Evolutionary conservation across 768 basidiomycete genomes (phyloP), one percentile per base, ranked within the genome.

Genomic region (Rhizopogon roseolus): DNA sequence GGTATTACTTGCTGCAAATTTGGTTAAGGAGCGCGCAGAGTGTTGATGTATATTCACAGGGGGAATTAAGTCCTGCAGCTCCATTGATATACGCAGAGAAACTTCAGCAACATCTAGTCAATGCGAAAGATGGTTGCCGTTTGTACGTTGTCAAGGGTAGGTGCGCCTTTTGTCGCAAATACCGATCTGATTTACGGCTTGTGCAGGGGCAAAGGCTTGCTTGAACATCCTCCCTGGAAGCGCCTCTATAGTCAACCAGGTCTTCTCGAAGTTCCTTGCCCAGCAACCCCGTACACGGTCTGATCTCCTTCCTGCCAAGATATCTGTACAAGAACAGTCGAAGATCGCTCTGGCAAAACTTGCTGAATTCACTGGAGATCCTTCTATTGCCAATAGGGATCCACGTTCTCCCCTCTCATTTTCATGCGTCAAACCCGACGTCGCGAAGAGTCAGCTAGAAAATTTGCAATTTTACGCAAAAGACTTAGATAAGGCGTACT

Each of bases 351-450:
- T 91, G 6, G 66, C 60, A 8, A 75, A 68, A 46, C 73, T 89
- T 36, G 76, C 82, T 9, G 75, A 80, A 29, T 67, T 86, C n/a
- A 72, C 70, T 14, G 70, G 66, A 16, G 74, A 80, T 58, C 65
- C 75, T 11, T 65, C 67, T 22, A 76, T 85, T 36, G 72, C 73
- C 9, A 63, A 69, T 10, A 77, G 81, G 27, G 76, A 85, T 60
- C 82, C 86, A 10, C 54, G 62, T n/a, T 87, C 81, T 5, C 72
- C 82, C 1, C 70, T 90, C 48, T 88, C 86, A 6, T 90, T 90
- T 61, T 86, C 79, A 10, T 82, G 82, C 58, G 73, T 86, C 32
- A 58, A 83, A 0, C 71, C 71, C 8, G 81, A 84, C 5, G 68
- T 79, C 7, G 65, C 78, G 27, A 70, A 76, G 63, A 74, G 69